Percentiles rank a stretch among this genome's conserved stretches.
Conservation (phyloP, 2,329 filamentous ascomycete species). For the Talaromyces sp. region DNA sequence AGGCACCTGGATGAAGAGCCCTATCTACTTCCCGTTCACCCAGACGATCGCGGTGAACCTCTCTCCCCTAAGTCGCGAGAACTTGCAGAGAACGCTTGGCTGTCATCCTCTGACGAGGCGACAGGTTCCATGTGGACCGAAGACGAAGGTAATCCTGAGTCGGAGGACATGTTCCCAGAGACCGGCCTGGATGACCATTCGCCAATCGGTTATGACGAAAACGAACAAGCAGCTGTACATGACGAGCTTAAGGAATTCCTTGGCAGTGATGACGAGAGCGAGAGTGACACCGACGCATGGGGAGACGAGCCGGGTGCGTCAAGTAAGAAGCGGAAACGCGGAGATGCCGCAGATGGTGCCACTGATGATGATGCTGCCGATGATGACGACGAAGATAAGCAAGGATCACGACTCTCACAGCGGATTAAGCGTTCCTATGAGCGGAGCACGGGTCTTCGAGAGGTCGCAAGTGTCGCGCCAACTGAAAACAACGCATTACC, state of each 20-base stretch:
- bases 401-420: constrained; percentile 41
- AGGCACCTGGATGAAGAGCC: constrained; percentile 74
- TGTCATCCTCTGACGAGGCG: constrained; percentile 51
- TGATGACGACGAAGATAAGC: constrained; percentile 43
- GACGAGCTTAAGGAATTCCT: constrained; percentile 78
- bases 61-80: constrained; percentile 46
- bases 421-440: constrained; percentile 47
- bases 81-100: constrained; percentile 49
- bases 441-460: constrained; percentile 42
- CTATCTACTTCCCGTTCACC: constrained; percentile 76
- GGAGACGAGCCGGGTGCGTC: constrained; percentile 23
- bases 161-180: constrained; percentile 55
- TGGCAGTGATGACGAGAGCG: constrained; percentile 51
- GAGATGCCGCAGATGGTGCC: constrained; percentile 25
- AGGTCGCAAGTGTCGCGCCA: constrained; percentile 35
- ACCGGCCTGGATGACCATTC: constrained; percentile 53
- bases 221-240: constrained; percentile 67
- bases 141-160: constrained; percentile 37
- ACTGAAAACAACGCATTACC: constrained; percentile 9
- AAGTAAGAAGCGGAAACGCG: constrained; percentile 44
- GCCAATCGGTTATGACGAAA: constrained; percentile 59
- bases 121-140: constrained; percentile 52
- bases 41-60: constrained; percentile 61
- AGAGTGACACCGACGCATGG: constrained; percentile 52
- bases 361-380: constrained; percentile 25